Base-by-base conservation (phyloP, 1,139 yeast species). In the Kodamaea arcana region DNA sequence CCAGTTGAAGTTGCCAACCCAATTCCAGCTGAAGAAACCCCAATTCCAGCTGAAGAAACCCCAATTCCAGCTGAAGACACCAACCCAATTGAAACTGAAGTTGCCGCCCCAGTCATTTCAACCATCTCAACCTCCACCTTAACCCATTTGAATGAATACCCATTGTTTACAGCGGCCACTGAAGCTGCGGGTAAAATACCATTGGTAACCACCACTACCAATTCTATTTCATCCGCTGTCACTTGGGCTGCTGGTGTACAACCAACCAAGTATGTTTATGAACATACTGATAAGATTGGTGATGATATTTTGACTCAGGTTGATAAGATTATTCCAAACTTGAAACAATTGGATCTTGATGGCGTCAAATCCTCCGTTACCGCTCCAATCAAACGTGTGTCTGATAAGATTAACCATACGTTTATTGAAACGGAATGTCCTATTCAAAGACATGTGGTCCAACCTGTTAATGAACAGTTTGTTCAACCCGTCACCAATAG, bases 391-490 rank as follows among this genome's bases (percentile, higher is more conserved):
- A 7, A 15, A 3, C 22, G n/a, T n/a, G 29, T 20, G 9, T 15
- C 23, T 8, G 15, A 21, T 13, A n/a, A 24, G 6, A 15, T 34
- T 8, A 15, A 13, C 24, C 13, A 30, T 15, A 30, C 33, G 10
- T 27, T 20, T 30, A 24, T 30, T 22, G 32, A 30, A n/a, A 18
- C 15, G 11, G 34, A 36, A 13, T 33, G 22, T 11, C 32, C 36
- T n/a, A 27, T 25, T 29, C 36, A 30, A 10, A 27, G 18, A 16
- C 17, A 29, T 11, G 10, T 45, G n/a, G 37, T 70, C 31, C 60
- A 62, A 24, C 85, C 86, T 22, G 52, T 74, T n/a, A 15, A 25
- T 3, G 65, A 65, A 40, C n/a, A n/a, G n/a, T 54, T 55, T 30
- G 51, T 58, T 20, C 55, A 69, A 12, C 51, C 55, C 33, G 69